Conservation (phyloP, 2,329 filamentous ascomycete genomes). For the Laburnicola sp. region DNA sequence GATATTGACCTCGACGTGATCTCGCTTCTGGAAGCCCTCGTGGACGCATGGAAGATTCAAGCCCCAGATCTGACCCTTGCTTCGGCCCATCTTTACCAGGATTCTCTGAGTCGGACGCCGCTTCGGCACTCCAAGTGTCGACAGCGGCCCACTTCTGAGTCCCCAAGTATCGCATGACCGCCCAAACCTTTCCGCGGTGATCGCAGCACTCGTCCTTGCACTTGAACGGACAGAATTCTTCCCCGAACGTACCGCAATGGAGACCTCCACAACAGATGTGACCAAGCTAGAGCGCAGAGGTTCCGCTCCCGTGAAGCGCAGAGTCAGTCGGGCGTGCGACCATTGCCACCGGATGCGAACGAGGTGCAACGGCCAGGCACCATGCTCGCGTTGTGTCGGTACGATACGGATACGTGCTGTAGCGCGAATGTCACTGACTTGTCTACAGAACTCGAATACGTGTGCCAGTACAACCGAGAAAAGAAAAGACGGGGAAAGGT, state of each 20-base stretch:
- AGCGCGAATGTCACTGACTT: conserved; percentile 14
- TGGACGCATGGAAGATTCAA: conserved; percentile 44
- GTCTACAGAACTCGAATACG: conserved; percentile 74
- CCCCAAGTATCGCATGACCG: conserved; percentile 43
- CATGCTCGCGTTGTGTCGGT: conserved; percentile 91
- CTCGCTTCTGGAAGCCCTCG: conserved; percentile 46
- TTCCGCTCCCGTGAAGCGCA: conserved; percentile 71
- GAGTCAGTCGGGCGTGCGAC: conserved; percentile 91
- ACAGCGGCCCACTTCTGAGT: conserved; percentile 41
- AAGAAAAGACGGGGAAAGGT: conserved; percentile 94
- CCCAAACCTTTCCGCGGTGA: conserved; percentile 29
- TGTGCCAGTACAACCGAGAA: conserved; percentile 88
- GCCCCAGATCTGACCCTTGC: conserved; percentile 41
- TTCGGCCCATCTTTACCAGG: conserved; percentile 30
- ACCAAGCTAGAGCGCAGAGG: conserved; percentile 38
- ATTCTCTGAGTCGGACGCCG: conserved; percentile 28
- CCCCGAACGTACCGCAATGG: conserved; percentile 27
- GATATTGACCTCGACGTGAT: conserved; percentile 38
- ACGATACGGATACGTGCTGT: conserved; percentile 38
- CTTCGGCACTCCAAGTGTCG: conserved; percentile 39
- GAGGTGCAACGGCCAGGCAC: conserved; percentile 89
- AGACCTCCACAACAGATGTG: conserved; percentile 28
- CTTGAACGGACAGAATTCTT: conserved; percentile 5
- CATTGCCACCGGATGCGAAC: conserved; percentile 94
- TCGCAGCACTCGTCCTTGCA: conserved; percentile 13